These are phyloP conservation scores for Aspergillus fischeri DNA, from an alignment of 2,329 filamentous ascomycete species.

Conservation along the genomic window DNA sequence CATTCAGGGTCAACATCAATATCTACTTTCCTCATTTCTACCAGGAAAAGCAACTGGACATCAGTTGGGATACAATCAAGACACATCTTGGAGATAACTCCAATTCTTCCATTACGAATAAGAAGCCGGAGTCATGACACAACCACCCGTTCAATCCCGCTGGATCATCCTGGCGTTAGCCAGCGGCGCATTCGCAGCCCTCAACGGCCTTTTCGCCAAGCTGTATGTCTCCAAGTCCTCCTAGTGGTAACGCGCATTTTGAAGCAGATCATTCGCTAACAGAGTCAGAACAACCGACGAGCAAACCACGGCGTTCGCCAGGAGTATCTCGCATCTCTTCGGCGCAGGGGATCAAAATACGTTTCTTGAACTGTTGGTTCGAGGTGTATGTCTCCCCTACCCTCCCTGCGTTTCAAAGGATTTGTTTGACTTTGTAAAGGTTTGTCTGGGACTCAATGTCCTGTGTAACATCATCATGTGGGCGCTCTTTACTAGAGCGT, in stretches of 20 bases:
- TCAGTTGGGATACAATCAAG: neutral
- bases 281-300: slow-evolving; percentile 54
- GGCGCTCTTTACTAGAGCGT: slow-evolving; percentile 59
- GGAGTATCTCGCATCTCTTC: slow-evolving; percentile 44
- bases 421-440: slow-evolving; percentile 29
- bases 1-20: neutral
- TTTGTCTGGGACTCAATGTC: slow-evolving; percentile 59
- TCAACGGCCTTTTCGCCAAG: slow-evolving; percentile 66
- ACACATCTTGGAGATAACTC: neutral
- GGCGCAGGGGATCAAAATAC: slow-evolving; percentile 34
- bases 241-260: neutral
- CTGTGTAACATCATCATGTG: slow-evolving; percentile 63
- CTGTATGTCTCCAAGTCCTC: slow-evolving; percentile 40
- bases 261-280: neutral
- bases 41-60: neutral
- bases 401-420: slow-evolving; percentile 14
- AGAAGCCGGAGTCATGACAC: neutral
- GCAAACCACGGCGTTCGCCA: slow-evolving; percentile 52
- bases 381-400: slow-evolving; percentile 44
- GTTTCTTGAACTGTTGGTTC: slow-evolving; percentile 48
- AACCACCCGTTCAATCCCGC: slow-evolving; percentile 19
- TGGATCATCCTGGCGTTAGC: slow-evolving; percentile 56
- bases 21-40: neutral
- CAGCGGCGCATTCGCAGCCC: slow-evolving; percentile 59
- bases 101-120: neutral